These are phyloP conservation scores for Marchantia paleacea DNA, from an alignment of 225 moss, liverwort and hornwort species.

Conservation along the genomic window DNA sequence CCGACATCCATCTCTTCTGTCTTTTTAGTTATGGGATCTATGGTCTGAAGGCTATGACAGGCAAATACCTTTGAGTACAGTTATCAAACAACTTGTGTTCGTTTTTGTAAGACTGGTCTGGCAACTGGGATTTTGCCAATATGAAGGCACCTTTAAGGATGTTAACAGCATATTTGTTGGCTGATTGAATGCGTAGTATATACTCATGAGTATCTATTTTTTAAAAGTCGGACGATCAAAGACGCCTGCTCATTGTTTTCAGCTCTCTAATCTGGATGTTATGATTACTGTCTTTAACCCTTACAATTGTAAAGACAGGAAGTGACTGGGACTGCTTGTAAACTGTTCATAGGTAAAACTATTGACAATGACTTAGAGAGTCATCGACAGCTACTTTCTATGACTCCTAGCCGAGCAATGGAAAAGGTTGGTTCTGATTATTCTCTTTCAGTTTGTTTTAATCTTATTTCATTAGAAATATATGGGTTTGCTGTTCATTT, in stretches of 20 bases:
- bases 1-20: background rate
- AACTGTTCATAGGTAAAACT: constrained; percentile 25
- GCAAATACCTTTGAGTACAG: too few species aligned
- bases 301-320: background rate
- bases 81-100: background rate
- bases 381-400: constrained; percentile 62
- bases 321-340: background rate
- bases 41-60: too few species aligned
- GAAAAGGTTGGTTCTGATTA: constrained; percentile 37
- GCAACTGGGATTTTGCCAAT: too few species aligned
- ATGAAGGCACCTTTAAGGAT: background rate
- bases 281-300: background rate
- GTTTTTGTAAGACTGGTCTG: background rate
- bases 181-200: background rate
- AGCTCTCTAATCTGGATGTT: background rate
- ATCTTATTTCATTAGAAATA: constrained; percentile 39
- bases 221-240: too few species aligned
- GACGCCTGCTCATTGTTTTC: too few species aligned
- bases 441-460: background rate
- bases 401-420: constrained; percentile 58
- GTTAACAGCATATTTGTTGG: background rate
- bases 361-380: constrained; percentile 45
- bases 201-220: background rate
- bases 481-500: constrained; percentile 26
- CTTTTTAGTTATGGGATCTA: too few species aligned